Conservation (phyloP, 2,329 filamentous ascomycete genomes). For the Hypoxylon sp. region DNA sequence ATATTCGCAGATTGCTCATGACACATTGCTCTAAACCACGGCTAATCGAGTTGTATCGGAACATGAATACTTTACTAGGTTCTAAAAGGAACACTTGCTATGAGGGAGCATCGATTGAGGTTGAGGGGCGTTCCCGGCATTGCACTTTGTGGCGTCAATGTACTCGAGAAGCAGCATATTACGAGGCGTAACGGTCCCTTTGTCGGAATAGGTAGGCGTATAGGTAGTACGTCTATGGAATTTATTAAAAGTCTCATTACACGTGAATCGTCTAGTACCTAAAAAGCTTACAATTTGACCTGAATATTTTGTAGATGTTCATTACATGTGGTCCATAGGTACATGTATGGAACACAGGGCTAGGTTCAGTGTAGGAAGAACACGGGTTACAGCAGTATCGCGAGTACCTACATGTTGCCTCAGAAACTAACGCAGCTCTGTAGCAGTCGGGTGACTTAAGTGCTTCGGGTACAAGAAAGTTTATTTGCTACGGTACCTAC, state of each 20-base stretch:
- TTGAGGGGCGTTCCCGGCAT: conserved; percentile 27
- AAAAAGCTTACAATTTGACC: not conserved
- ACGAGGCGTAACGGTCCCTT: conserved; percentile 37
- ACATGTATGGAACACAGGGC: not conserved
- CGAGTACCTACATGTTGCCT: too few species aligned
- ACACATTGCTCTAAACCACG: conserved; percentile 1
- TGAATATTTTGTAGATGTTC: not conserved
- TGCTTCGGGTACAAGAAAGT: too few species aligned
- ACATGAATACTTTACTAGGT: conserved; percentile 10
- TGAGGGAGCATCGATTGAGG: conserved; percentile 21
- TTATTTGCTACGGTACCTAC: too few species aligned
- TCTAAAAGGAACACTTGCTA: conserved; percentile 9
- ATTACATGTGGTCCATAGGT: not conserved
- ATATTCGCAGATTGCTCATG: conserved; percentile 1
- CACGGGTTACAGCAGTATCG: too few species aligned
- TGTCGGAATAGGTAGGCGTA: conserved; percentile 17
- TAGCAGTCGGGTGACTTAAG: too few species aligned
- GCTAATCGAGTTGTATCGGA: conserved; percentile 8
- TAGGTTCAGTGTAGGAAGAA: too few species aligned
- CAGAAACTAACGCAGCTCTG: too few species aligned
- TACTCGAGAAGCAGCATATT: conserved; percentile 34
- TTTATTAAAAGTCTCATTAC: conserved; percentile 22
- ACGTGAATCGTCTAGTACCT: not conserved
- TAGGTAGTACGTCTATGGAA: conserved; percentile 18
- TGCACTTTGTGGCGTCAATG: conserved; percentile 37